phyloP scores from a whole-genome alignment of 768 basidiomycete genomes.

The Lentinula aciculospora region DNA sequence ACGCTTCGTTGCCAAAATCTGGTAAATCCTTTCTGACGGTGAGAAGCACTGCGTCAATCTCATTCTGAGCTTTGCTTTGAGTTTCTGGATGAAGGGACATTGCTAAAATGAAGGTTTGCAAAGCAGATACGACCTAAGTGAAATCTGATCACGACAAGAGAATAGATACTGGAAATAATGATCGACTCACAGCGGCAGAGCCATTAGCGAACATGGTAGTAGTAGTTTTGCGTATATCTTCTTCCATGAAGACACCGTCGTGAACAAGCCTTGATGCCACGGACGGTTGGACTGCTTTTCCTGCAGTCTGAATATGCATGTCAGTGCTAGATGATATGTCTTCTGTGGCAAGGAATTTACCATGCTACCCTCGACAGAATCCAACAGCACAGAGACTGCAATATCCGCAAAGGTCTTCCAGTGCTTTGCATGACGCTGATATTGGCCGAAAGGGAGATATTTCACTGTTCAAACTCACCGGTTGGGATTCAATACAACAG shows the following conservation, averaged over 20 bases:
- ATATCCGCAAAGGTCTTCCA: constrained; percentile 5
- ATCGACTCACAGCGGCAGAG: constrained; percentile 4
- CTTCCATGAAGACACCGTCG: background rate
- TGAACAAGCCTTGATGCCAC: background rate
- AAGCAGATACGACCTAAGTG: constrained; percentile 1
- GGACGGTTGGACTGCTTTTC: background rate
- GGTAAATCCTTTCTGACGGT: constrained; percentile 12
- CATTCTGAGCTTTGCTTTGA: constrained; percentile 19
- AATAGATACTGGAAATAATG: background rate
- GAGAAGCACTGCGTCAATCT: constrained; percentile 15
- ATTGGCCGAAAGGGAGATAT: background rate
- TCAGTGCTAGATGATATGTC: too few relatives aligned
- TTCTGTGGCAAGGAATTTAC: too few relatives aligned
- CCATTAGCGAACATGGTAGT: constrained; percentile 7
- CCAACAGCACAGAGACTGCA: constrained; percentile 6
- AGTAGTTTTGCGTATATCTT: constrained; percentile 3
- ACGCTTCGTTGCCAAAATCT: constrained; percentile 11
- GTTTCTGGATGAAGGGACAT: constrained; percentile 20
- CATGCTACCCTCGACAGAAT: background rate
- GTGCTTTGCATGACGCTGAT: background rate
- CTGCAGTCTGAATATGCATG: background rate
- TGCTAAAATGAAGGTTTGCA: constrained; percentile 8
- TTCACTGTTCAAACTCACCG: background rate
- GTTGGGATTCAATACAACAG: background rate
- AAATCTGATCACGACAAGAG: background rate